These are phyloP conservation scores for Penicillium sp. DNA, from an alignment of 2,329 filamentous ascomycete species.

Conservation along the genomic window DNA sequence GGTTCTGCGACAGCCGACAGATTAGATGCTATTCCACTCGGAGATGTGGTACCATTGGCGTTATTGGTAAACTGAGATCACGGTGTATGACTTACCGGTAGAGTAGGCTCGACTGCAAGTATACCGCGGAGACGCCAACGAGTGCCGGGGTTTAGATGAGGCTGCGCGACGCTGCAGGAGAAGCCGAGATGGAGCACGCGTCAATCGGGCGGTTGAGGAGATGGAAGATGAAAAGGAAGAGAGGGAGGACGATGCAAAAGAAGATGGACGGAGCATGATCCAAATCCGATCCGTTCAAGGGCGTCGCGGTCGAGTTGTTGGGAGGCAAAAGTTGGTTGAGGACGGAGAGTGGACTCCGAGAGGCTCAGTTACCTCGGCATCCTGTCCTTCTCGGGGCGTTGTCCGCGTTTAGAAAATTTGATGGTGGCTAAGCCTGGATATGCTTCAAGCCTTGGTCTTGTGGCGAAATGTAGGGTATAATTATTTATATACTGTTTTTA, in stretches of 20 bases:
- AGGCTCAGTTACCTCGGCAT: constrained; percentile 18
- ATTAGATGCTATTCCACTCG: not conserved
- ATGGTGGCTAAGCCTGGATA: not conserved
- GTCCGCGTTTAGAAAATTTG: not conserved
- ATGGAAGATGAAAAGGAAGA: constrained; percentile 4
- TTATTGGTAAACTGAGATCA: not conserved
- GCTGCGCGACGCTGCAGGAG: constrained; percentile 9
- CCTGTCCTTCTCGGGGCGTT: constrained; percentile 1
- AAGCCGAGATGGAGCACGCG: constrained; percentile 16
- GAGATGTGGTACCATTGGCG: not conserved
- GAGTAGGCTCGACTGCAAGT: constrained; percentile 9
- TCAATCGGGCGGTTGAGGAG: constrained; percentile 23
- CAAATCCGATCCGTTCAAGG: constrained; percentile 4
- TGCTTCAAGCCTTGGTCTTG: not conserved
- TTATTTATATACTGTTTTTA: not conserved
- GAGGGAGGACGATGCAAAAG: not conserved
- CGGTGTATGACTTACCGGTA: constrained; percentile 8
- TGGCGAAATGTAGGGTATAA: not conserved
- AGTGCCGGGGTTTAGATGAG: not conserved
- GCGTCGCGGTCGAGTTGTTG: constrained; percentile 8
- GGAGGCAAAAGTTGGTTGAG: constrained; percentile 18
- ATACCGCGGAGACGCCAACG: not conserved
- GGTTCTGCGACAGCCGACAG: constrained; percentile 10
- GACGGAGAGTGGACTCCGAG: constrained; percentile 10
- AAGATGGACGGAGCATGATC: constrained; percentile 17